phyloP scores from a whole-genome alignment of 2,329 filamentous ascomycete species.

The Hypoxylon sp. region DNA sequence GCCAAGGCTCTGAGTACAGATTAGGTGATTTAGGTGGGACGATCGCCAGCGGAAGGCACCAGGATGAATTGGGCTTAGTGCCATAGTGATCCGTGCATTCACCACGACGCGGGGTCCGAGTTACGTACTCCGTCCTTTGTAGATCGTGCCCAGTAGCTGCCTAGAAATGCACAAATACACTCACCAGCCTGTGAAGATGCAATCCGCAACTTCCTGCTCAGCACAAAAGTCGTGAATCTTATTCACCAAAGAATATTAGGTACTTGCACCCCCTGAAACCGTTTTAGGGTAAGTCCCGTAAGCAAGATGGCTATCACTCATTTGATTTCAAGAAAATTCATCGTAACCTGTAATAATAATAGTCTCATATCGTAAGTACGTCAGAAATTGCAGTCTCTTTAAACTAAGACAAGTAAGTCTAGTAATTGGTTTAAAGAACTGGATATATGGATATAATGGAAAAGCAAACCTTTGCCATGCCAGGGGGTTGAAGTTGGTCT shows the following conservation, averaged over 20 bases:
- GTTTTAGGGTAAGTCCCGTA: too few species aligned
- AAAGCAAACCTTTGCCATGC: too few species aligned
- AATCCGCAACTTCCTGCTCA: not conserved
- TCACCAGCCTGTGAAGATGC: not conserved
- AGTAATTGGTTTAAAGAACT: too few species aligned
- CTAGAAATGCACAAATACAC: not conserved
- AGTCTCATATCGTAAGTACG: too few species aligned
- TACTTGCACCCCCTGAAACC: too few species aligned
- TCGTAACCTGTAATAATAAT: too few species aligned
- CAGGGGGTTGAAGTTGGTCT: too few species aligned
- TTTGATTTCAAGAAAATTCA: too few species aligned
- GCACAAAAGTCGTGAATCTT: not conserved
- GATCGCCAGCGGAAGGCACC: not conserved
- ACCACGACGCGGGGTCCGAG: not conserved
- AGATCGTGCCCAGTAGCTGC: not conserved
- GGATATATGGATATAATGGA: too few species aligned
- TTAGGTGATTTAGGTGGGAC: not conserved
- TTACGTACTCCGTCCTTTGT: not conserved
- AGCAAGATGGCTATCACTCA: too few species aligned
- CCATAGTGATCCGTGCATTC: not conserved
- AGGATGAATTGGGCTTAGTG: not conserved
- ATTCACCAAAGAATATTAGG: not conserved
- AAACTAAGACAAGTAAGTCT: too few species aligned
- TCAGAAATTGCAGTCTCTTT: too few species aligned
- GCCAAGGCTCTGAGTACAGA: not conserved